These are phyloP conservation scores for Scleroderma bovista DNA, from an alignment of 768 basidiomycete genomes.

Conservation along the genomic window DNA sequence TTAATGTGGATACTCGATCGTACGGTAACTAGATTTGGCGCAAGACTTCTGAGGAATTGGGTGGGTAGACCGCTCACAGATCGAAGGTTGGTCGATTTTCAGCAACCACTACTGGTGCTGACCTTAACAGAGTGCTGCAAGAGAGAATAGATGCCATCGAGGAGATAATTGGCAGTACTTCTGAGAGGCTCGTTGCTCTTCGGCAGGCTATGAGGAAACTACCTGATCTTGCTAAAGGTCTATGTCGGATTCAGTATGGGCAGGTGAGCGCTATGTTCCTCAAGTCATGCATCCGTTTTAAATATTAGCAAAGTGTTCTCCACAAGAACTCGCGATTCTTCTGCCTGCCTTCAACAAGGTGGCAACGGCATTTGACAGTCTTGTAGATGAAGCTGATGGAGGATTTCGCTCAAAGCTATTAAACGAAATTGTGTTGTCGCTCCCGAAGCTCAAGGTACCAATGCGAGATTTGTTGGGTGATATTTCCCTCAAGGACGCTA, in stretches of 20 bases:
- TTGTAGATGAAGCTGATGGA: conserved; percentile 37
- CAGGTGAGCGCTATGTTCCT: conserved; percentile 47
- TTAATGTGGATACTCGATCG: conserved; percentile 83
- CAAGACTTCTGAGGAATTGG: conserved; percentile 79
- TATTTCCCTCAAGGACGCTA: conserved; percentile 58
- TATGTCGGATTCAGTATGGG: conserved; percentile 87
- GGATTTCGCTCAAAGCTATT: conserved; percentile 64
- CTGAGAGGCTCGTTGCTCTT: conserved; percentile 60
- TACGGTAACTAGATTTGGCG: conserved; percentile 86
- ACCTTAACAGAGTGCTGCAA: conserved; percentile 51
- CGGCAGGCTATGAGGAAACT: conserved; percentile 63
- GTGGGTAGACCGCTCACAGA: conserved; percentile 80
- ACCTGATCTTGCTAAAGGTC: conserved; percentile 84
- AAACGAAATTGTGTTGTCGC: conserved; percentile 59
- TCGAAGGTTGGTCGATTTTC: conserved; percentile 41
- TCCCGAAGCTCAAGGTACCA: conserved; percentile 60
- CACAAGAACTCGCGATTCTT: conserved; percentile 72
- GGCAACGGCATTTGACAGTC: conserved; percentile 52
- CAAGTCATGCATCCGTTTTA: neutral
- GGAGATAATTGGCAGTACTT: conserved; percentile 64
- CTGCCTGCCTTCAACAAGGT: conserved; percentile 73
- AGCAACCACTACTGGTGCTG: neutral
- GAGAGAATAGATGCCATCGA: conserved; percentile 80
- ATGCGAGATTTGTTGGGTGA: conserved; percentile 48
- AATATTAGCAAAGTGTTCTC: conserved; percentile 53